phyloP scores from a whole-genome alignment of 177 flowering plant genomes.

The Vitis hybrid region DNA sequence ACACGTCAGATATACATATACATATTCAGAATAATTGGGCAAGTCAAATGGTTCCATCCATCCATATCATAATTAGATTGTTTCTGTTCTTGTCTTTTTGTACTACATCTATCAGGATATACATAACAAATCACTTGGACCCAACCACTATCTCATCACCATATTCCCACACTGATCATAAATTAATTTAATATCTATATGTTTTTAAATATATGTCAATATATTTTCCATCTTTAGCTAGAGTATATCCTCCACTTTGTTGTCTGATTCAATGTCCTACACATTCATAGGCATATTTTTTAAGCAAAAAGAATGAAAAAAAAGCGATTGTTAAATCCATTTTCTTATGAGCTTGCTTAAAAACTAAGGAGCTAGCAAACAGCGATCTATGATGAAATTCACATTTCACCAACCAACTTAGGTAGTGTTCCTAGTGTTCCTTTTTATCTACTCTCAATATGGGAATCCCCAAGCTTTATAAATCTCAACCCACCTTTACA shows the following conservation, averaged over 20 bases:
- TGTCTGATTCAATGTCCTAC: background rate
- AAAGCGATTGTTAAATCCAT: background rate
- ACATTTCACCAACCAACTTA: slow-evolving; percentile 46
- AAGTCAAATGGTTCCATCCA: background rate
- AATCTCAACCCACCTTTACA: background rate
- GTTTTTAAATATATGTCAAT: background rate
- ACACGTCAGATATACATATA: too few relatives aligned
- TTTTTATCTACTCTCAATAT: background rate
- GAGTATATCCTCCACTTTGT: too few relatives aligned
- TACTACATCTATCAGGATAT: background rate
- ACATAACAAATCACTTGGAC: background rate
- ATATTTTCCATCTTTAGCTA: background rate
- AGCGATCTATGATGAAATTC: slow-evolving; percentile 29
- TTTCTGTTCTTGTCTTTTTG: background rate
- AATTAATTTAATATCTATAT: background rate
- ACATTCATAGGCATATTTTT: background rate
- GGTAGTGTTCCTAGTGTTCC: background rate
- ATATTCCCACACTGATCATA: background rate
- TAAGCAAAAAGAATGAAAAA: too few relatives aligned
- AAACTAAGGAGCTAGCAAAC: slow-evolving; percentile 17
- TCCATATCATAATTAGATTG: too few relatives aligned
- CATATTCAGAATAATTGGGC: background rate
- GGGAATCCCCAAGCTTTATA: slow-evolving; percentile 9
- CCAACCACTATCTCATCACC: background rate
- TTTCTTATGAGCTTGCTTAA: slow-evolving; percentile 29